These are phyloP conservation scores for Cadophora gregata DNA, from an alignment of 2,329 filamentous ascomycete genomes.

Conservation along the genomic window DNA sequence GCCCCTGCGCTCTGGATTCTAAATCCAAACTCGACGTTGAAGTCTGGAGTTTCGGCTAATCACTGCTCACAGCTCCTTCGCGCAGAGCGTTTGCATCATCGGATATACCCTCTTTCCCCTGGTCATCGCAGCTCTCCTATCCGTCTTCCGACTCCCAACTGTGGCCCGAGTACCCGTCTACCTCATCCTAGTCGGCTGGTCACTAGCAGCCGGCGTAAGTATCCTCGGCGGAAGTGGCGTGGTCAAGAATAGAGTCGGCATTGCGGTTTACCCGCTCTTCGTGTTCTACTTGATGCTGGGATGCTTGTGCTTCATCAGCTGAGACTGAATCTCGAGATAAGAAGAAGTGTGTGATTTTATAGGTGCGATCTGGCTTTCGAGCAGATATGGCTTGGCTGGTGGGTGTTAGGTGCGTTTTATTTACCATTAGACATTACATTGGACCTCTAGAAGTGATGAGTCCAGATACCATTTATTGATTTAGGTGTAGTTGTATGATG, in stretches of 20 bases:
- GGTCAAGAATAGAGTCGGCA: slow-evolving; percentile 89
- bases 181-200: slow-evolving; percentile 87
- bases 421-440: slow-evolving; percentile 4
- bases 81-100: slow-evolving; percentile 97
- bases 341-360: not conserved
- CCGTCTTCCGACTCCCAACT: slow-evolving; percentile 78
- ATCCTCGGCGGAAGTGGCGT: slow-evolving; percentile 96
- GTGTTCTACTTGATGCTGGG: slow-evolving; percentile 94
- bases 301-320: slow-evolving; percentile 87
- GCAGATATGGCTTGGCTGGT: not conserved
- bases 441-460: slow-evolving; percentile 3
- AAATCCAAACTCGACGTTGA: not conserved
- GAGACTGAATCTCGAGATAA: not conserved
- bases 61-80: slow-evolving; percentile 77
- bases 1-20: not conserved
- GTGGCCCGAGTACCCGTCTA: slow-evolving; percentile 91
- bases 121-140: slow-evolving; percentile 89
- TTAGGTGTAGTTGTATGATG: not conserved
- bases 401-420: slow-evolving; percentile 13
- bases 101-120: slow-evolving; percentile 98
- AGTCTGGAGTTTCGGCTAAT: slow-evolving; percentile 38
- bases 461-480: not conserved
- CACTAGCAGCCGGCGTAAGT: slow-evolving; percentile 91
- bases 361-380: not conserved
- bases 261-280: slow-evolving; percentile 93